Base-by-base conservation (phyloP, 768 basidiomycete species). In the Mycena rebaudengoi region DNA sequence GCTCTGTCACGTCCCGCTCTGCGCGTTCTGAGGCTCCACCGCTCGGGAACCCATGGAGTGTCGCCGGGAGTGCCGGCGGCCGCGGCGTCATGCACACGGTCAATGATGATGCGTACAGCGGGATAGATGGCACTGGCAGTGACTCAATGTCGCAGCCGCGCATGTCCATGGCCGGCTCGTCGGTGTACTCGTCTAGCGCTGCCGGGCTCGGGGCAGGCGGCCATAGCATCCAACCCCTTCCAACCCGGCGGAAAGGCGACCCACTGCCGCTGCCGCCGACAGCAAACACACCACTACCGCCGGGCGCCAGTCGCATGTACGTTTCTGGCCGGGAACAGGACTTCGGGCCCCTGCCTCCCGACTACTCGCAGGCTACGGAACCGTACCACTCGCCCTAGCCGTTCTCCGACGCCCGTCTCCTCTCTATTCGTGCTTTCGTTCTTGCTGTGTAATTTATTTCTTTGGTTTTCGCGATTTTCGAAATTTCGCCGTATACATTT, bases 321-420 rank as follows among this genome's bases (percentile, higher is more conserved):
- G 60, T 65, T n/a, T 52, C 50, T 0, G 64, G 67, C 20, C 59
- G 67, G 30, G 67, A 68, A 40, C 67, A 65, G 20, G 67, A 68
- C 20, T 35, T 40, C 16, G 67, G 67, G 23, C 64, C 67, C 2
- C 48, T 68, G 4, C 67, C 64, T 18, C 67, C 67, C 2, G 60
- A 51, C 12, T 68, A 68, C 33, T 28, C 41, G 33, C 67, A 68
- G 46, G 67, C 67, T 5, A 65, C 64, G 21, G 60, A 62, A 29
- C 52, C 62, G 23, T 63, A 67, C 35, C 21, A 7, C 10, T 10
- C 16, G 10, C 3, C 46, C 5, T 25, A 29, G 23, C 21, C 14
- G n/a, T n/a, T n/a, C n/a, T n/a, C n/a, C n/a, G n/a, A n/a, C 30
- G 12, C n/a, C 18, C 25, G 8, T 28, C 14, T 28, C 16, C 23